Evolutionary conservation across 345 rosid species (phyloP), one percentile per base, ranked within the genome.

Genomic region (Microthlaspi erraticum): DNA sequence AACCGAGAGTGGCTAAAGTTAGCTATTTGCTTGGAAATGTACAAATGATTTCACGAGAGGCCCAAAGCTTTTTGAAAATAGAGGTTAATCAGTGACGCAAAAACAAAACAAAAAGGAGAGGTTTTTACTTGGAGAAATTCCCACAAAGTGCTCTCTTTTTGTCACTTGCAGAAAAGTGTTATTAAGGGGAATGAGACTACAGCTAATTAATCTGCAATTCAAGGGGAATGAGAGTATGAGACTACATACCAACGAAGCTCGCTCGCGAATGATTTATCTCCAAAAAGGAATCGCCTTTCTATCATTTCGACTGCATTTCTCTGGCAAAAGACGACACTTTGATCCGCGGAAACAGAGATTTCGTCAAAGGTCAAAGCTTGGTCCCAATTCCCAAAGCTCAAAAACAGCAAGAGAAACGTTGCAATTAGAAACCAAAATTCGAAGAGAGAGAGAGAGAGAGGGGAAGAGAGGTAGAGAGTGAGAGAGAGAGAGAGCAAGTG

Each of bases 191-290:
- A 73, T 48, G 72, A 65, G 72, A 65, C 39, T 48, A 73, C 60
- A 73, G 67, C 61, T 49, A 73, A 50, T 18, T 13, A 18, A 64
- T 26, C 59, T 64, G 41, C 12, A 32, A 67, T 42, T 74, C 29
- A 26, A 26, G 73, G n/a, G n/a, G n/a, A n/a, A n/a, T n/a, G n/a
- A n/a, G n/a, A n/a, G n/a, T n/a, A n/a, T 52, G 29, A 26, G 4
- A 14, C 52, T 68, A 68, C 70, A 61, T 53, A 68, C 56, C 74
- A 75, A 60, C 36, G 74, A 75, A 60, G 78, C 65, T 73, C 10
- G 66, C 46, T 73, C 10, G 66, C 46, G 43, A 13, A 48, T 18
- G 57, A 53, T n/a, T 61, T 19, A n/a, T 19, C 44, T 42, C 32
- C 19, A 2, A 8, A 66, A 67, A 66, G 78, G 68, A 67, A 59